Conservation (phyloP, 75 land plant genomes). For the Sequoiadendron giganteum region DNA sequence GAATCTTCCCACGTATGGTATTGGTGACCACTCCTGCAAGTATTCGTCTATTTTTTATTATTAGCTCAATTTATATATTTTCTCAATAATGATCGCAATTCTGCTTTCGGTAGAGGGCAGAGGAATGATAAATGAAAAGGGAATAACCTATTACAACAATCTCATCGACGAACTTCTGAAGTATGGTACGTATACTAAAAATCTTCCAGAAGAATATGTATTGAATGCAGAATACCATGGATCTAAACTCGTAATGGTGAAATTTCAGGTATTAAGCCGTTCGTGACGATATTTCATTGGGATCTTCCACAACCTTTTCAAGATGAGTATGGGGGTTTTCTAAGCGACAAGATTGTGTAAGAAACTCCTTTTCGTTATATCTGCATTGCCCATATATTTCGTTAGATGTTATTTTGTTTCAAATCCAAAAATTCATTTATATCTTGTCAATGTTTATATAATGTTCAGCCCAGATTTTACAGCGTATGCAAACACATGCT, state of each 20-base stretch:
- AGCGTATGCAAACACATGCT: slow-evolving; percentile 57
- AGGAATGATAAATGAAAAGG: background rate
- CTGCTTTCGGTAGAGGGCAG: slow-evolving; percentile 1
- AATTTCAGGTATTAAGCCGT: slow-evolving; percentile 42
- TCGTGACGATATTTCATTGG: slow-evolving; percentile 31
- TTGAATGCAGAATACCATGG: background rate
- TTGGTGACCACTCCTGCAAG: too few relatives aligned
- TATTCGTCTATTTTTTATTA: background rate
- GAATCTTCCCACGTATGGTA: background rate
- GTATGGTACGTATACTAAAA: background rate
- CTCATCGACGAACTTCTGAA: slow-evolving; percentile 1
- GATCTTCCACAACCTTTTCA: slow-evolving; percentile 45
- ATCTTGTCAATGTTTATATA: background rate
- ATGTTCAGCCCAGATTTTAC: slow-evolving; percentile 56
- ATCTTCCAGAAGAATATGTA: background rate
- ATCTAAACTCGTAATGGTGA: background rate
- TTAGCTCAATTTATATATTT: background rate
- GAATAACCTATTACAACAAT: background rate
- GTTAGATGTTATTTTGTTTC: too few relatives aligned
- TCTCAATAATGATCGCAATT: background rate
- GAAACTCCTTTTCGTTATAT: background rate
- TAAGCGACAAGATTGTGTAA: slow-evolving; percentile 33
- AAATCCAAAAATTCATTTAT: background rate
- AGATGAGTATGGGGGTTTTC: slow-evolving; percentile 45
- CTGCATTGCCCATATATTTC: background rate